These are phyloP conservation scores for Leishmania guyanensis DNA, from an alignment of 208 protist genomes.

Conservation along the genomic window DNA sequence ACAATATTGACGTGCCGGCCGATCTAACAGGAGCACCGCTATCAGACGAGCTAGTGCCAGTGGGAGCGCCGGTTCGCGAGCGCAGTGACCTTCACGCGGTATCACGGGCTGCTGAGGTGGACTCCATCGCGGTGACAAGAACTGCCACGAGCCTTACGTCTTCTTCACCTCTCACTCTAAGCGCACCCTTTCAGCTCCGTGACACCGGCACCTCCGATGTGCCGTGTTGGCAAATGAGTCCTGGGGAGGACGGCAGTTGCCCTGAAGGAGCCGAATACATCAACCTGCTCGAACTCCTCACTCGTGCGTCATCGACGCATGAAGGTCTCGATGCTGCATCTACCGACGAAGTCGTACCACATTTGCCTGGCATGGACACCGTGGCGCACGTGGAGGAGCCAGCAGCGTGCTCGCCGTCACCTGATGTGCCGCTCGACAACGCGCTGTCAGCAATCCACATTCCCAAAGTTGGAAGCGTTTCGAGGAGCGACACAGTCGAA, in stretches of 20 bases:
- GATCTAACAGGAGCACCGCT: not conserved
- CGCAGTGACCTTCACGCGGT: not conserved
- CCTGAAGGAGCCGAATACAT: not conserved
- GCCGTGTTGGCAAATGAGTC: not conserved
- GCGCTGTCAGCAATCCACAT: not conserved
- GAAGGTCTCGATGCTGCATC: not conserved
- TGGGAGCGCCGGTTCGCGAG: not conserved
- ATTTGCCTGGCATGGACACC: not conserved
- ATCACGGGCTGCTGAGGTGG: not conserved
- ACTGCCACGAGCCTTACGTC: not conserved
- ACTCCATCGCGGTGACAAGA: not conserved
- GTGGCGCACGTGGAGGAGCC: not conserved
- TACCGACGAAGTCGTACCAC: not conserved
- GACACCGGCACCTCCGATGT: not conserved
- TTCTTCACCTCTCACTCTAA: not conserved
- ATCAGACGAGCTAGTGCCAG: not conserved
- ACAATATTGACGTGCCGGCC: too few species aligned
- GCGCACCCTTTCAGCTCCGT: not conserved
- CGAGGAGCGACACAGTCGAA: not conserved
- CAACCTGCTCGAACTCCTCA: constrained; percentile 7
- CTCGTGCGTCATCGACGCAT: not conserved
- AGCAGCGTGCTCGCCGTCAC: not conserved
- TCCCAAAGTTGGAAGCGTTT: not conserved
- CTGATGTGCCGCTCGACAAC: not conserved
- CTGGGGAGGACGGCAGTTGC: not conserved